Evolutionary conservation across 805 yeast species (phyloP).

Genomic region (Candida manassasensis): DNA sequence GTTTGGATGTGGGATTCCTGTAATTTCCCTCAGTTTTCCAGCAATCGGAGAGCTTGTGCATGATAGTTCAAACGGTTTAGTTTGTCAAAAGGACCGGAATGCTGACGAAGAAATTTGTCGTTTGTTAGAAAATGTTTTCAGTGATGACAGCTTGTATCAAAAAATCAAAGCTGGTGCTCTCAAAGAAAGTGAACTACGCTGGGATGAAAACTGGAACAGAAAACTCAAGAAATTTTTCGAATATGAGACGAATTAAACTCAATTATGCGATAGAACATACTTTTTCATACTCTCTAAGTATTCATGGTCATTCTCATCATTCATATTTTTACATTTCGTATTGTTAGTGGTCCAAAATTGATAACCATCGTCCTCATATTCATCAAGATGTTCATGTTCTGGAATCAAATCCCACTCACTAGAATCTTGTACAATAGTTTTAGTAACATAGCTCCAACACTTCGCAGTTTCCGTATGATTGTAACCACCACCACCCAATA

Average conservation of each 20-base stretch:
- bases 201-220: conserved; percentile 72
- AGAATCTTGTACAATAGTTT: conserved; percentile 15
- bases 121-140: conserved; percentile 22
- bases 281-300: conserved; percentile 21
- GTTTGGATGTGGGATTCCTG: conserved; percentile 96
- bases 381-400: conserved; percentile 43
- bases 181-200: conserved; percentile 59
- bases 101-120: conserved; percentile 21
- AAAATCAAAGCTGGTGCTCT: conserved; percentile 65
- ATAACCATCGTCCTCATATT: conserved; percentile 40
- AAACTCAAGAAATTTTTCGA: conserved; percentile 35
- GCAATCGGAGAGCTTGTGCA: conserved; percentile 76
- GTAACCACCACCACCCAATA: conserved; percentile 80
- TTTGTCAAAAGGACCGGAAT: conserved; percentile 22
- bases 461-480: conserved; percentile 57
- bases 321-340: conserved; percentile 17
- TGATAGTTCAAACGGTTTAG: conserved; percentile 64
- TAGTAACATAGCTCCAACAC: conserved; percentile 49
- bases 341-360: conserved; percentile 45
- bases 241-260: conserved; percentile 8
- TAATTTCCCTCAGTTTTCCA: conserved; percentile 68
- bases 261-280: conserved; percentile 9
- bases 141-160: conserved; percentile 26
- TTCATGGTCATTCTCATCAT: conserved; percentile 26
- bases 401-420: conserved; percentile 45